Percentiles rank a stretch among this genome's conserved stretches.
These are phyloP conservation scores for Cutaneotrichosporon sp. DNA, from an alignment of 1,284 basidiomycete species.

Conservation along the genomic window DNA sequence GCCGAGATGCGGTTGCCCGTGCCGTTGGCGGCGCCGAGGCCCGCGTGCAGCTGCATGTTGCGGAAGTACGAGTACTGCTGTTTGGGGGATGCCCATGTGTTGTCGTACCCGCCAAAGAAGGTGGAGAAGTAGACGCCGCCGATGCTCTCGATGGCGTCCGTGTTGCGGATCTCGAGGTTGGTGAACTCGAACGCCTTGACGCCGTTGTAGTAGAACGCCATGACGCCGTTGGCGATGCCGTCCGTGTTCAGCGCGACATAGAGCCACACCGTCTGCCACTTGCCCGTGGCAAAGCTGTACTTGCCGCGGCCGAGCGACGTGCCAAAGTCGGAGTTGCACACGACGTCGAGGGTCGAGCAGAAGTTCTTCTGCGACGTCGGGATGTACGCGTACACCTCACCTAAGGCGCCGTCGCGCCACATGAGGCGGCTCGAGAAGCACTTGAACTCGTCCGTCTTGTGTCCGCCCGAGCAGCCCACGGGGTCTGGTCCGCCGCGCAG, in stretches of 20 bases:
- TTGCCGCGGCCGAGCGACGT: slow-evolving; percentile 51
- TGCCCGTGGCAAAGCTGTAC: slow-evolving; percentile 46
- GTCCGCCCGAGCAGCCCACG: slow-evolving; percentile 51
- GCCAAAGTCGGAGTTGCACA: slow-evolving; percentile 53
- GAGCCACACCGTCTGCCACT: slow-evolving; percentile 52
- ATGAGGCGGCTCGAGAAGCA: slow-evolving; percentile 55
- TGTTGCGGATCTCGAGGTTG: slow-evolving; percentile 47
- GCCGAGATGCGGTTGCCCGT: slow-evolving; percentile 3
- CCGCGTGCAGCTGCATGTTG: slow-evolving; percentile 46
- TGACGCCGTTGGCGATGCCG: slow-evolving; percentile 42
- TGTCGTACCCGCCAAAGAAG: slow-evolving; percentile 54
- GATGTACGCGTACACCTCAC: slow-evolving; percentile 55
- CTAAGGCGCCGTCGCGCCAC: slow-evolving; percentile 49
- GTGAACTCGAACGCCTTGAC: slow-evolving; percentile 42
- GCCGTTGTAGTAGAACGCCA: slow-evolving; percentile 52
- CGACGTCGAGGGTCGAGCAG: slow-evolving; percentile 41
- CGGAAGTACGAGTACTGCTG: slow-evolving; percentile 49
- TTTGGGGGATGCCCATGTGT: slow-evolving; percentile 48
- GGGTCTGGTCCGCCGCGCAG: slow-evolving; percentile 49
- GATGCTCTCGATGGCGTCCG: slow-evolving; percentile 34
- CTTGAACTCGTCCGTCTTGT: slow-evolving; percentile 44
- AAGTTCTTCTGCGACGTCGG: slow-evolving; percentile 37
- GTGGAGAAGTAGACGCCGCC: slow-evolving; percentile 53
- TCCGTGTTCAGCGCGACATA: slow-evolving; percentile 50
- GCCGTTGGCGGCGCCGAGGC: slow-evolving; percentile 34